Percentiles rank a stretch among this genome's conserved stretches.
Evolutionary conservation across 1,284 basidiomycete species (phyloP).

Genomic region (Dichomitus squalens): DNA sequence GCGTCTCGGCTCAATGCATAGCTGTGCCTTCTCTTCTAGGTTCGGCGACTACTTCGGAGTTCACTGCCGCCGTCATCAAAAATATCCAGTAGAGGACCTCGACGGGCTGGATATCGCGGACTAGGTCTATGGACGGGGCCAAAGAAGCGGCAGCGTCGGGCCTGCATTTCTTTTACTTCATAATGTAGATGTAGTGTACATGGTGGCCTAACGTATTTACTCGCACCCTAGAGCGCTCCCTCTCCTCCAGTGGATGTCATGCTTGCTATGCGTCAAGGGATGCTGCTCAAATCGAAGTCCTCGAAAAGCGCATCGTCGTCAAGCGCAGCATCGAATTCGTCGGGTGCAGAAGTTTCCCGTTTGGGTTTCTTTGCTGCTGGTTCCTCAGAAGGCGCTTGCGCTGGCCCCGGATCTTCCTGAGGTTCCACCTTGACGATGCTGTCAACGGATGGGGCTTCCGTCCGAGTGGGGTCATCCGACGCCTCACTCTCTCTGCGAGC

Average conservation of each 20-base stretch:
- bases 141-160: slow-evolving; percentile 8
- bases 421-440: slow-evolving; percentile 27
- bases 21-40: slow-evolving; percentile 45
- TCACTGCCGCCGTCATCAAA: slow-evolving; percentile 88
- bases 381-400: slow-evolving; percentile 25
- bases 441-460: neutral
- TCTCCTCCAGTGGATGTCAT: slow-evolving; percentile 6
- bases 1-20: neutral
- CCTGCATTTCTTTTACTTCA: slow-evolving; percentile 20
- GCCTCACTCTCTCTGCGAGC: slow-evolving; percentile 15
- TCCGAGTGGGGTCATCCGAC: neutral
- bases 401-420: slow-evolving; percentile 3
- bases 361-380: slow-evolving; percentile 44
- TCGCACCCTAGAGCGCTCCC: slow-evolving; percentile 20
- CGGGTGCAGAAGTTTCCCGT: slow-evolving; percentile 35
- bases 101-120: slow-evolving; percentile 6
- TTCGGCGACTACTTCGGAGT: slow-evolving; percentile 87
- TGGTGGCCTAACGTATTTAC: slow-evolving; percentile 23
- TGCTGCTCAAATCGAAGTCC: slow-evolving; percentile 36
- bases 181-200: slow-evolving; percentile 31
- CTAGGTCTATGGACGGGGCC: neutral
- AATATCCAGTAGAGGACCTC: slow-evolving; percentile 44
- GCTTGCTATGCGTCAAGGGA: slow-evolving; percentile 33
- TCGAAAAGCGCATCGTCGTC: slow-evolving; percentile 50
- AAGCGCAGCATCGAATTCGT: slow-evolving; percentile 55